A percentile compares a stretch with the other conserved stretches of the same genome.
These are phyloP conservation scores for Schoenoplectus triqueter DNA, from an alignment of 202 grass and related monocot genomes.

Conservation along the genomic window DNA sequence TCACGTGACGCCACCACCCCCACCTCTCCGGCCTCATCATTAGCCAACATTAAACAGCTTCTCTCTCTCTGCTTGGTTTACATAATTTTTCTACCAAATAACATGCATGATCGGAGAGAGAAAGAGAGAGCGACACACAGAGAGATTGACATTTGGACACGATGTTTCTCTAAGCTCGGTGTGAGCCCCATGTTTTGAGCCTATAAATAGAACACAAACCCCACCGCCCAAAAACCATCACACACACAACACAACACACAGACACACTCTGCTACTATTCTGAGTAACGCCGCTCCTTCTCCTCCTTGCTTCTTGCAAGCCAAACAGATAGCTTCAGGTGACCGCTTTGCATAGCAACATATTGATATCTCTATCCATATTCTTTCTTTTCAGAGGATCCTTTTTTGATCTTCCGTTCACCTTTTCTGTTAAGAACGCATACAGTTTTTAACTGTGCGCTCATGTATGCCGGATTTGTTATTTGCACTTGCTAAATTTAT, in stretches of 20 bases:
- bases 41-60: constrained; percentile 75
- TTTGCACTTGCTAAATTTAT: neutral
- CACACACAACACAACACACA: neutral
- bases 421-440: neutral
- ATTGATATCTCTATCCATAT: constrained; percentile 35
- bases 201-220: constrained; percentile 76
- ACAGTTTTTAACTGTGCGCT: constrained; percentile 18
- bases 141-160: neutral
- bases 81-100: constrained; percentile 6
- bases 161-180: constrained; percentile 29
- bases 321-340: constrained; percentile 19
- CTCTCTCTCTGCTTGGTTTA: neutral
- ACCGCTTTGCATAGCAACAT: constrained; percentile 37
- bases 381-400: constrained; percentile 20
- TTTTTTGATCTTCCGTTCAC: neutral
- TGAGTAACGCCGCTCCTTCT: constrained; percentile 13
- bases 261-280: constrained; percentile 14
- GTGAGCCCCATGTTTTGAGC: neutral
- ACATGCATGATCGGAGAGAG: constrained; percentile 34
- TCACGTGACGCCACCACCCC: constrained; percentile 54
- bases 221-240: constrained; percentile 40
- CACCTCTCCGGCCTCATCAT: constrained; percentile 66
- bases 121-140: neutral
- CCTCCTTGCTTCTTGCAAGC: constrained; percentile 38
- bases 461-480: neutral